phyloP scores from a whole-genome alignment of 2,329 filamentous ascomycete species.

The Xylaria sp. region DNA sequence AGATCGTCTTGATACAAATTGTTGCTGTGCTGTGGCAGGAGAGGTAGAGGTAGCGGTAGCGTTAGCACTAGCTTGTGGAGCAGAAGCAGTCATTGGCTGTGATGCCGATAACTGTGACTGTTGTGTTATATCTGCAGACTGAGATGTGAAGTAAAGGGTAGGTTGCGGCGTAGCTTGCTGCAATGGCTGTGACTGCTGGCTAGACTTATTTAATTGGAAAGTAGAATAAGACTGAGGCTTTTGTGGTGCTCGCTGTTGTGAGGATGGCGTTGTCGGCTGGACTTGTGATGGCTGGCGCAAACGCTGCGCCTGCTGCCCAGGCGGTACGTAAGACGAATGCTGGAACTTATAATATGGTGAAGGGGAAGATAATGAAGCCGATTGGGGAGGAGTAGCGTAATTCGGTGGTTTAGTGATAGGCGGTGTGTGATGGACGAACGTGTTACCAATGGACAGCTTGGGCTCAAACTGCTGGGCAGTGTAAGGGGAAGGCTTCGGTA shows the following conservation, averaged over 20 bases:
- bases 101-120: constrained; percentile 14
- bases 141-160: constrained; percentile 4
- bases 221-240: constrained; percentile 13
- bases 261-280: constrained; percentile 13
- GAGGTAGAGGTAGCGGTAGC: constrained; percentile 2
- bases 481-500: constrained; percentile 44
- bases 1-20: constrained; percentile 36
- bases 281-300: constrained; percentile 9
- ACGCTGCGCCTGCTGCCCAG: constrained; percentile 30
- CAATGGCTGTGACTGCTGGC: constrained; percentile 11
- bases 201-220: constrained; percentile 4
- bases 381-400: constrained; percentile 16
- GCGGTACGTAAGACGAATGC: constrained; percentile 29
- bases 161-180: constrained; percentile 29
- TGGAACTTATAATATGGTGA: constrained; percentile 36
- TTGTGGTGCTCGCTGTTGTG: constrained; percentile 27
- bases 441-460: constrained; percentile 20
- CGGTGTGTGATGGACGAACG: constrained; percentile 28
- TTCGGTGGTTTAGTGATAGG: constrained; percentile 11
- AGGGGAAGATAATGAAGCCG: constrained; percentile 20
- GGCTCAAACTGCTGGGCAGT: constrained; percentile 43
- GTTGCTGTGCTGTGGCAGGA: constrained; percentile 21
- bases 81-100: constrained; percentile 11
- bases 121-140: constrained; percentile 9
- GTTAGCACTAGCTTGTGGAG: constrained; percentile 16